Conservation (phyloP, 371 early-diverging fungal genomes). For the Mortierella sp. region DNA sequence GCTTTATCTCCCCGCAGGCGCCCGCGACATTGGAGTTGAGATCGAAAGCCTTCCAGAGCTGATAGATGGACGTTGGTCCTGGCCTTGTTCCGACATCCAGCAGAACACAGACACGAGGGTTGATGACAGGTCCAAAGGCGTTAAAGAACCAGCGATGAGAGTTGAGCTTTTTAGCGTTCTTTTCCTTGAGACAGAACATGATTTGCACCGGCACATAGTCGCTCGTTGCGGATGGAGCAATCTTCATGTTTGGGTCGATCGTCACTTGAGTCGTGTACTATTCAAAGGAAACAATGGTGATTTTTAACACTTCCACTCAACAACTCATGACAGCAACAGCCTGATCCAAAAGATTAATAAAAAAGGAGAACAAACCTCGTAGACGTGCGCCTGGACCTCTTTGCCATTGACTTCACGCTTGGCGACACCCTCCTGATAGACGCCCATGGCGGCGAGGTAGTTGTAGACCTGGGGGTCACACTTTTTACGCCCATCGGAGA, state of each 20-base stretch:
- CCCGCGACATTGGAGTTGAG: constrained; percentile 76
- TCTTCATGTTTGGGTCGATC: constrained; percentile 64
- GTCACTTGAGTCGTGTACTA: constrained; percentile 79
- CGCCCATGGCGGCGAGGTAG: constrained; percentile 75
- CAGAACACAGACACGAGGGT: constrained; percentile 82
- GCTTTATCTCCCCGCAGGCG: constrained; percentile 82
- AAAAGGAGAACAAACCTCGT: constrained; percentile 62
- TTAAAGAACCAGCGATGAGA: constrained; percentile 92
- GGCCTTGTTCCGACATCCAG: constrained; percentile 84
- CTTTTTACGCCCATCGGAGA: constrained; percentile 86
- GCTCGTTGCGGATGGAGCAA: constrained; percentile 53
- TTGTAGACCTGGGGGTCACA: constrained; percentile 67
- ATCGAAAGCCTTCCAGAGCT: constrained; percentile 82
- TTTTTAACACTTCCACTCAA: too few species aligned
- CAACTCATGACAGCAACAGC: not conserved
- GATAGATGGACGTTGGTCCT: constrained; percentile 68
- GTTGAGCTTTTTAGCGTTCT: constrained; percentile 91
- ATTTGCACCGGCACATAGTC: constrained; percentile 81
- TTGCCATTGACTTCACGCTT: constrained; percentile 70
- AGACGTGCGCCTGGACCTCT: constrained; percentile 81
- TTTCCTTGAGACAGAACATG: constrained; percentile 87
- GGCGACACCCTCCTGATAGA: constrained; percentile 80
- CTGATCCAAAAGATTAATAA: not conserved
- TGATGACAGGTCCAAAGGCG: constrained; percentile 75
- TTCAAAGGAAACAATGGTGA: too few species aligned